Base-by-base conservation (phyloP, 1,139 yeast species). In the Yamadazyma sp. region DNA sequence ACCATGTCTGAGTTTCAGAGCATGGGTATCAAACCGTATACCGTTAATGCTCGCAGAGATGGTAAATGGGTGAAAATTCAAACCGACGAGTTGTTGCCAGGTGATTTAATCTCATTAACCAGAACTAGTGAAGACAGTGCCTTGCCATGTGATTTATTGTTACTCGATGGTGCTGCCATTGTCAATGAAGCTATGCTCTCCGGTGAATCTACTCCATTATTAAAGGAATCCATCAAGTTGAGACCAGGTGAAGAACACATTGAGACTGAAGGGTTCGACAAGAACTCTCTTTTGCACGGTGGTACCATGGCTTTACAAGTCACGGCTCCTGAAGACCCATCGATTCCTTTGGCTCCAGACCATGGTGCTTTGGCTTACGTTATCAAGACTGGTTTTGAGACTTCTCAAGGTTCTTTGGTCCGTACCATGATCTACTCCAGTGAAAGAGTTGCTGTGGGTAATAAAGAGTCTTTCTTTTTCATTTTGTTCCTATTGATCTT, bases 101-200 rank as follows among this genome's bases (percentile, higher is more conserved):
- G 95, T 53, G 99, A 92, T 64, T 59, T 92, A 45, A 90, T 92
- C 21, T 88, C 97, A 6, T 72, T 92, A 37, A 79, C 86, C 12
- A 83, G 98, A 65, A 86, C 96, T 12, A 81, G 73, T 43, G 98
- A 92, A 39, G 97, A 89, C 38, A 79, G 86, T 50, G 97, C 97
- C 2, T 69, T 92, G 40, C 97, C 99, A n/a, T 92, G 99, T 71
- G 99, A 92, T 62, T 68, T 92, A 65, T 66, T 92, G 32, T 73
- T 92, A 38, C 64, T 88, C 37, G 90, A 84, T 53, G 97, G 97
- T 35, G 73, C 95, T 31, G 94, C 94, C 43, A 90, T 90, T 59
- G 95, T 90, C 33, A 90, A 90, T 57, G 98, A 90, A 69, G 97
- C 97, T 24, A 90, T 90, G 97, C 80, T 90, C 44, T 86, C 96